These are phyloP conservation scores for Trebouxia sp. DNA, from an alignment of 139 green algal species.

Conservation along the genomic window DNA sequence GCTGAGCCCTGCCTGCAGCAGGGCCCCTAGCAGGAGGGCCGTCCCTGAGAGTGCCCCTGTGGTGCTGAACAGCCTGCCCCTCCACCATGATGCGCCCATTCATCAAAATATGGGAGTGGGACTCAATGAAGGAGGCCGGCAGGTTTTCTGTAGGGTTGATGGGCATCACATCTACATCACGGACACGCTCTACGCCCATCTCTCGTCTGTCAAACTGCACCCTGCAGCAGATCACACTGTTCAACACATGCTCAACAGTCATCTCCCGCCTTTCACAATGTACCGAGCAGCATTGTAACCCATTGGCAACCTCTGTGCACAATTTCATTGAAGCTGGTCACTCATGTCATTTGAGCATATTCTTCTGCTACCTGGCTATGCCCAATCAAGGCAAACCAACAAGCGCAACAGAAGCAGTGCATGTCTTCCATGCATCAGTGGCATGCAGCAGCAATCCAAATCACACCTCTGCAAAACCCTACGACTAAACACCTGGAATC, in stretches of 20 bases:
- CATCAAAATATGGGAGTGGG: constrained; percentile 36
- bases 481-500: too few relatives aligned
- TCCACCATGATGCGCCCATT: constrained; percentile 36
- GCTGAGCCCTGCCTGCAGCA: constrained; percentile 34
- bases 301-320: too few relatives aligned
- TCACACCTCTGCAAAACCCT: too few relatives aligned
- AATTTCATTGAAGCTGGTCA: too few relatives aligned
- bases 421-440: too few relatives aligned
- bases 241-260: not conserved
- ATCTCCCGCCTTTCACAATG: too few relatives aligned
- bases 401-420: too few relatives aligned
- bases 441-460: too few relatives aligned
- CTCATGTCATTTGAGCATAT: too few relatives aligned
- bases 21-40: constrained; percentile 23
- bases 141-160: constrained; percentile 55
- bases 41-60: not conserved
- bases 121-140: constrained; percentile 39
- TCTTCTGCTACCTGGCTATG: too few relatives aligned
- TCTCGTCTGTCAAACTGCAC: constrained; percentile 86
- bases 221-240: constrained; percentile 37
- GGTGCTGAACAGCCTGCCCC: constrained; percentile 4
- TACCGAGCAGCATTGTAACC: too few relatives aligned
- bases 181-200: constrained; percentile 83
- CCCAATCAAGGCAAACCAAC: too few relatives aligned
- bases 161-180: constrained; percentile 74